A percentile compares a stretch with the other conserved stretches of the same genome.
Evolutionary conservation across 139 green algal species (phyloP).

Genomic region (Picochlorum costavermella): DNA sequence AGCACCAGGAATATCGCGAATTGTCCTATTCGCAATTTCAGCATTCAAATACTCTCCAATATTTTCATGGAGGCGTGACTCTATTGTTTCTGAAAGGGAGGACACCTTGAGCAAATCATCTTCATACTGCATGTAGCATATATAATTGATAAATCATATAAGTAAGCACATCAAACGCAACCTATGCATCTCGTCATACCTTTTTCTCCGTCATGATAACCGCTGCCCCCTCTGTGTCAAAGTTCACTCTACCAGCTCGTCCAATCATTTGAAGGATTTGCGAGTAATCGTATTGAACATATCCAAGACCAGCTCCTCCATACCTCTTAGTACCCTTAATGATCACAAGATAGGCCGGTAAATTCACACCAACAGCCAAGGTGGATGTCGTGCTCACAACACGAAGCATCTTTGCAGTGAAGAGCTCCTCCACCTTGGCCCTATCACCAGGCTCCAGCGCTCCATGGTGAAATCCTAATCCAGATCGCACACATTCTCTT

Average conservation of each 20-base stretch:
- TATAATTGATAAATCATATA: background rate
- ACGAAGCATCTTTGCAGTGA: slow-evolving; percentile 47
- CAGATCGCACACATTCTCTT: slow-evolving; percentile 26
- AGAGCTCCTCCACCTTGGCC: slow-evolving; percentile 65
- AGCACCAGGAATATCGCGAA: slow-evolving; percentile 50
- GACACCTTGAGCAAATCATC: slow-evolving; percentile 4
- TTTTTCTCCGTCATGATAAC: slow-evolving; percentile 88
- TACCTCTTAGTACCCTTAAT: slow-evolving; percentile 75
- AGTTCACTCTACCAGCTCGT: slow-evolving; percentile 83
- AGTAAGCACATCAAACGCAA: background rate
- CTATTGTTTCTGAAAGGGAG: slow-evolving; percentile 38
- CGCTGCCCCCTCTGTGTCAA: slow-evolving; percentile 76
- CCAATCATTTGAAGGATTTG: slow-evolving; percentile 72
- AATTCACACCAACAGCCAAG: slow-evolving; percentile 85
- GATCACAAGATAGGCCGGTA: slow-evolving; percentile 88
- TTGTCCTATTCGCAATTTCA: slow-evolving; percentile 60
- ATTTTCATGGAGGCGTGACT: slow-evolving; percentile 44
- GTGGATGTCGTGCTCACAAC: slow-evolving; percentile 85
- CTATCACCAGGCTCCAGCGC: slow-evolving; percentile 61
- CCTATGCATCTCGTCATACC: background rate
- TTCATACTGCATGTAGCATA: too few species aligned
- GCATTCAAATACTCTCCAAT: slow-evolving; percentile 75
- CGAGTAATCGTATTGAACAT: slow-evolving; percentile 81
- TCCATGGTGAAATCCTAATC: slow-evolving; percentile 79
- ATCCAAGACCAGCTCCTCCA: slow-evolving; percentile 37